These are phyloP conservation scores for Penicillium herquei DNA, from an alignment of 495 filamentous ascomycete species.

Conservation along the genomic window DNA sequence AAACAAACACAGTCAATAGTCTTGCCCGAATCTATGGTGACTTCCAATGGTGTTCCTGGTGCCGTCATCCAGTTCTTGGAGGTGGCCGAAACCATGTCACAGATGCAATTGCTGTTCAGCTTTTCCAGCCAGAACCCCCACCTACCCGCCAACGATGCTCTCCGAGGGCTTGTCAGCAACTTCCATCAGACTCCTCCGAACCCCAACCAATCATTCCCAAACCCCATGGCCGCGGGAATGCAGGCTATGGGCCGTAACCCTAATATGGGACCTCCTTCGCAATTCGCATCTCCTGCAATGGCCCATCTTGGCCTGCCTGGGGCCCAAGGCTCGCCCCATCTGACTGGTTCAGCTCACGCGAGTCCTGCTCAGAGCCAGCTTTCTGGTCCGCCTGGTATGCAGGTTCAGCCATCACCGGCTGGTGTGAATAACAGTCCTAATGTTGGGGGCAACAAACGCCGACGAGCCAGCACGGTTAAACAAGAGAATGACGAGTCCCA, in stretches of 20 bases:
- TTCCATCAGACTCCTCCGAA: constrained; percentile 30
- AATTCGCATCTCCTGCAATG: constrained; percentile 53
- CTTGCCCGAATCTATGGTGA: constrained; percentile 63
- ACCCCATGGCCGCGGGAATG: constrained; percentile 38
- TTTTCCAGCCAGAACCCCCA: constrained; percentile 58
- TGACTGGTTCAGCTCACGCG: constrained; percentile 45
- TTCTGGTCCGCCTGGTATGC: constrained; percentile 58
- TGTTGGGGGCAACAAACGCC: constrained; percentile 67
- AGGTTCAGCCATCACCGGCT: constrained; percentile 62
- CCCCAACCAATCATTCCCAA: constrained; percentile 30
- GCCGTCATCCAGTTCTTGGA: constrained; percentile 67
- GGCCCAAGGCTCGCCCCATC: constrained; percentile 43
- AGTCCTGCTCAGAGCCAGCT: constrained; percentile 47
- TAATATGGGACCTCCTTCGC: constrained; percentile 38
- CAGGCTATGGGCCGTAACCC: constrained; percentile 39
- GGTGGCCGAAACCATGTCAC: constrained; percentile 71
- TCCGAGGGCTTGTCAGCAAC: constrained; percentile 57
- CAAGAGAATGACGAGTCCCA: constrained; percentile 62
- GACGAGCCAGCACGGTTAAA: constrained; percentile 75
- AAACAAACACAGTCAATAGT: constrained; percentile 55
- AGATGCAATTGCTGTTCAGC: constrained; percentile 67
- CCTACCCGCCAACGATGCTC: constrained; percentile 57
- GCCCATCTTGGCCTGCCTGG: constrained; percentile 48
- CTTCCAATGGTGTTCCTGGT: constrained; percentile 55
- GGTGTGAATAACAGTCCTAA: constrained; percentile 86